Conservation (phyloP, 1,284 basidiomycete species). For the Trichosporon ovoides region DNA sequence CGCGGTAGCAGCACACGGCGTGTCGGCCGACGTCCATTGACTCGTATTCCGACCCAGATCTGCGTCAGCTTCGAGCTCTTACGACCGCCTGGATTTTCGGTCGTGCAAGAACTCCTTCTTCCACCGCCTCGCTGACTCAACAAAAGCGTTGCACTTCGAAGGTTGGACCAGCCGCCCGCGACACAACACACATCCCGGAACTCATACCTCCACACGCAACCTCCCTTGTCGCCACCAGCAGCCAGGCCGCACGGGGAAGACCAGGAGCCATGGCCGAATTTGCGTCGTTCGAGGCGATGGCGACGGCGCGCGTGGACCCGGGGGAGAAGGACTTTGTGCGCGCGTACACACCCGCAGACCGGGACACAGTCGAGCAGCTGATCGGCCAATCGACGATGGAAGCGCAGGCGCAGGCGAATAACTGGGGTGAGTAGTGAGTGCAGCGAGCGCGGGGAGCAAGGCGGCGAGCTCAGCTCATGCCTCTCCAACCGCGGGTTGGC, state of each 20-base stretch:
- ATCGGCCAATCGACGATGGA: slow-evolving; percentile 67
- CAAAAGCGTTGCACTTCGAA: too few relatives aligned
- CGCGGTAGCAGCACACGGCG: not conserved
- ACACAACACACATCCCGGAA: too few relatives aligned
- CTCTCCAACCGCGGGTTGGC: not conserved
- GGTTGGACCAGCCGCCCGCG: too few relatives aligned
- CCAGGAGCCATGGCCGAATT: not conserved
- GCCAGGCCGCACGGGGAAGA: too few relatives aligned
- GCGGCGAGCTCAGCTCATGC: not conserved
- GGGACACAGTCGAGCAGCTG: slow-evolving; percentile 59
- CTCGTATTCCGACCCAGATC: not conserved
- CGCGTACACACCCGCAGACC: slow-evolving; percentile 53
- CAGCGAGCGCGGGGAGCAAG: not conserved
- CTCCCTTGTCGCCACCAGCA: not conserved
- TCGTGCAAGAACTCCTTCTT: not conserved
- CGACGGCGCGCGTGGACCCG: not conserved
- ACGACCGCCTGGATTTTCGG: not conserved
- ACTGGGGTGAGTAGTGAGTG: slow-evolving; percentile 53
- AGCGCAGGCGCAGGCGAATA: slow-evolving; percentile 64
- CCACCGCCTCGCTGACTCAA: too few relatives aligned
- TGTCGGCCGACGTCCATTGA: not conserved
- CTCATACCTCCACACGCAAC: too few relatives aligned
- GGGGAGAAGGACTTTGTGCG: slow-evolving; percentile 52
- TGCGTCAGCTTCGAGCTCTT: not conserved
- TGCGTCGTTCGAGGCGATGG: not conserved